Base-by-base conservation (phyloP, 1,284 basidiomycete genomes). In the Malassezia obtusa region DNA sequence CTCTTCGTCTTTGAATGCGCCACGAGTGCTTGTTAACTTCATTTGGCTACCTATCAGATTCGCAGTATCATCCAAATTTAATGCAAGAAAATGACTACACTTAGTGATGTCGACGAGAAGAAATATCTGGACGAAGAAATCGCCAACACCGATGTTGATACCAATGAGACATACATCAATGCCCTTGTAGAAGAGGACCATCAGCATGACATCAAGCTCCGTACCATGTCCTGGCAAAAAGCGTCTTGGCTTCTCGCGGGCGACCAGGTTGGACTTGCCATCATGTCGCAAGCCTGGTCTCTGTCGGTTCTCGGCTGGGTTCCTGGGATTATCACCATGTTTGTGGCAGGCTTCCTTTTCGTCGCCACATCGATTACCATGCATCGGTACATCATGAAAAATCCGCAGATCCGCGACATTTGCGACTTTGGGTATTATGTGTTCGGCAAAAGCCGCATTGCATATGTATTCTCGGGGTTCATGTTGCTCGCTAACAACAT, bases 401-500 rank as follows among this genome's bases (percentile, higher is more conserved):
- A 84, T 56, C 82, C 82, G 0, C 57, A 62, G 3, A 47, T 64
- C 11, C 77, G 78, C n/a, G 80, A 83, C 61, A 81, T 84, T 25
- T 82, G 81, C 65, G 83, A 84, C 60, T 80, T 84, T 28, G 82
- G 81, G 2, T 77, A 77, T 26, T 75, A 78, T 33, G 77, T 83
- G 36, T 80, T 79, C 57, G 78, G 79, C 26, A 77, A 76, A 35
- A 76, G 76, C 3, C 61, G 77, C 45, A 57, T 76, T 33, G 80
- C 78, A 7, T 82, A 80, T 69, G 78, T 79, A 46, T 65, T 78
- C 22, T 63, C 65, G 2, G 65, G 61, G 2, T 28, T 63, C 24
- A 60, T 61, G 1, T 62, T 71, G 3, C 40, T 64, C 14, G 59
- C 67, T 53, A 71, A 71, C 65, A 69, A 69, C 31, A 59, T 67